Evolutionary conservation across 1,284 basidiomycete genomes (phyloP).

Genomic region (Caloboletus inedulis): DNA sequence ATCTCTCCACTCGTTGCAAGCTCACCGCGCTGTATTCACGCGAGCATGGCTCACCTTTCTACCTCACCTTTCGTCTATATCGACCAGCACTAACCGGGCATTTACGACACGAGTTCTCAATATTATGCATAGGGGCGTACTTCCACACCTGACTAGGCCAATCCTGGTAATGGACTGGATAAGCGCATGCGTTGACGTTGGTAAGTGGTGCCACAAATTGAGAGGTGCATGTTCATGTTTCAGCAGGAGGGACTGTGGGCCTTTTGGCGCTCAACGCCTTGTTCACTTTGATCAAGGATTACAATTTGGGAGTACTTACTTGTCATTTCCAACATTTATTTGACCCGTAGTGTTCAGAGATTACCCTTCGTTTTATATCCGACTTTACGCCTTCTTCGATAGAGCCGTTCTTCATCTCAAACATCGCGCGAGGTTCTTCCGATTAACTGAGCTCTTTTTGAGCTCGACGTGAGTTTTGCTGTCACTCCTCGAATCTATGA

Average conservation of each 20-base stretch:
- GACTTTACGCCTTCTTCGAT: constrained; percentile 89
- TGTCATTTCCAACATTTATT: not conserved
- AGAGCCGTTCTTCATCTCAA: constrained; percentile 87
- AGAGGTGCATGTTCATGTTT: not conserved
- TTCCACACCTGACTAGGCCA: constrained; percentile 81
- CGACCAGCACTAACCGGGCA: constrained; percentile 41
- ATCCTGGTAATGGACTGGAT: constrained; percentile 95
- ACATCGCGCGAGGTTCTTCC: constrained; percentile 93
- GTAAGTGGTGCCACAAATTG: constrained; percentile 37
- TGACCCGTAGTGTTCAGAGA: constrained; percentile 52
- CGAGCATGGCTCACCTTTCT: constrained; percentile 74
- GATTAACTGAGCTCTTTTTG: constrained; percentile 87
- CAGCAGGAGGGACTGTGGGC: constrained; percentile 79
- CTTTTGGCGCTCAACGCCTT: constrained; percentile 90
- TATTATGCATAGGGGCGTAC: constrained; percentile 79
- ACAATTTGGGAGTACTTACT: constrained; percentile 74
- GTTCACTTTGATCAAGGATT: constrained; percentile 88
- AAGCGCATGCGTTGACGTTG: constrained; percentile 80
- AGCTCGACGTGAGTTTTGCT: constrained; percentile 71
- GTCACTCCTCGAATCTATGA: not conserved
- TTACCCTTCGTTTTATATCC: constrained; percentile 93
- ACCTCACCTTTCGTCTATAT: constrained; percentile 49
- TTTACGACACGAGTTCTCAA: constrained; percentile 65
- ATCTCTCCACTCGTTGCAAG: constrained; percentile 67
- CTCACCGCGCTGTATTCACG: constrained; percentile 78